phyloP scores from a whole-genome alignment of 805 yeast genomes.

The Lipomyces oligophaga region DNA sequence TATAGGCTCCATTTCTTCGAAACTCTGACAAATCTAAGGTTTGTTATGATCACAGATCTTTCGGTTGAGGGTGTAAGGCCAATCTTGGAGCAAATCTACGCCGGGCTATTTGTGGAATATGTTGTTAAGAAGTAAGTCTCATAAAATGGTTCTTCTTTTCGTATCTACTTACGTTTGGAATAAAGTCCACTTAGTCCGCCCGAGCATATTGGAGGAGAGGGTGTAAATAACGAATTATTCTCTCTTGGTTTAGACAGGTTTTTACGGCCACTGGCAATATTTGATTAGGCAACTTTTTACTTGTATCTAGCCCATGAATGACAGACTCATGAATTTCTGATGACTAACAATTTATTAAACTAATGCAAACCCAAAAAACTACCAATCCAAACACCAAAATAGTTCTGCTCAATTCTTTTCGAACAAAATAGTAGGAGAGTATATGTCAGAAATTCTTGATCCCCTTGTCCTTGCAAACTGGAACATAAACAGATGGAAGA shows the following conservation, averaged over 20 bases:
- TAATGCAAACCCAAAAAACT: no score
- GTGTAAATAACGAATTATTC: conserved; percentile 56
- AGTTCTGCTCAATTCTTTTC: no score
- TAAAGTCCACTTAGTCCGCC: conserved; percentile 49
- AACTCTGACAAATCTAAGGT: conserved; percentile 72
- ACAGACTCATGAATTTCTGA: no score
- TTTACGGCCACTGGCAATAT: conserved; percentile 32
- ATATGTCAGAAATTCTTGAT: no score
- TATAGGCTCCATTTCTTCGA: conserved; percentile 79
- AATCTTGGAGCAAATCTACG: conserved; percentile 57
- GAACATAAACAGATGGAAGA: not conserved
- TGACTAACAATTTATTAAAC: no score
- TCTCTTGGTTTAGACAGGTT: conserved; percentile 53
- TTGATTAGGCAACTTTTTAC: conserved; percentile 22
- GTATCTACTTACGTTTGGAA: not conserved
- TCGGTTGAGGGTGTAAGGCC: conserved; percentile 51
- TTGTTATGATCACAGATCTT: conserved; percentile 70
- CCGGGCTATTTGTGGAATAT: conserved; percentile 53
- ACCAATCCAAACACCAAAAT: no score
- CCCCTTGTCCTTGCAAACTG: no score
- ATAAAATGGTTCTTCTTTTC: conserved; percentile 23
- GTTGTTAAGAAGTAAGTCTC: conserved; percentile 53
- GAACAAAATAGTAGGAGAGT: no score
- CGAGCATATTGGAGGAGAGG: conserved; percentile 52
- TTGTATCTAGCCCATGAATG: no score